These are phyloP conservation scores for Choricystis sp. DNA, from an alignment of 139 green algal genomes.

Conservation along the genomic window DNA sequence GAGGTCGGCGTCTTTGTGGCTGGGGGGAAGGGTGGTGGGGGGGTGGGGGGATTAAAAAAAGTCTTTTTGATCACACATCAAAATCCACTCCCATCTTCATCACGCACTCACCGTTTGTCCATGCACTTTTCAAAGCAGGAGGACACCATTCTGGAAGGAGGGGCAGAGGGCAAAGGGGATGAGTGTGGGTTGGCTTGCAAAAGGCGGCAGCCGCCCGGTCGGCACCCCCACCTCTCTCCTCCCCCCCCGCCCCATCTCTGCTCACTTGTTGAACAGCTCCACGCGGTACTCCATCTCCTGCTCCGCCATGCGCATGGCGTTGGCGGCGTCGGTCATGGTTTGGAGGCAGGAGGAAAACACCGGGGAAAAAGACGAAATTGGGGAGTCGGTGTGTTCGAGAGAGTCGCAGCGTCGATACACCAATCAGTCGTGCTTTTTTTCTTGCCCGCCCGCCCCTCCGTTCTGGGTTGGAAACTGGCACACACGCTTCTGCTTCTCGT, in stretches of 20 bases:
- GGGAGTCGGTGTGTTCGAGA: too few species aligned
- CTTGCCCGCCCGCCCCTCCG: not conserved
- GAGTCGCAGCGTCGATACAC: not conserved
- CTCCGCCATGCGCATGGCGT: constrained; percentile 50
- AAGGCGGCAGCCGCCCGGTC: not conserved
- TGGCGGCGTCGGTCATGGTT: constrained; percentile 3
- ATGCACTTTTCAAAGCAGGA: constrained; percentile 73
- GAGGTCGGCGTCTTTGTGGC: constrained; percentile 84
- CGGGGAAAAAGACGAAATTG: too few species aligned
- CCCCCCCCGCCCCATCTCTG: not conserved
- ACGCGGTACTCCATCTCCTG: constrained; percentile 89
- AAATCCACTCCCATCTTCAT: not conserved
- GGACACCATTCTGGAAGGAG: constrained; percentile 58
- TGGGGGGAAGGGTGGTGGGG: constrained; percentile 16
- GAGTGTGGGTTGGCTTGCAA: not conserved
- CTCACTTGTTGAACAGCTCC: constrained; percentile 77
- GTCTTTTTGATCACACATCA: not conserved
- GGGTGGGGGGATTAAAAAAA: not conserved
- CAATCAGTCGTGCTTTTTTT: too few species aligned
- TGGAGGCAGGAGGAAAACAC: too few species aligned
- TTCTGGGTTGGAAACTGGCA: too few species aligned
- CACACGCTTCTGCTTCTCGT: not conserved
- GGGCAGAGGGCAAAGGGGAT: not conserved
- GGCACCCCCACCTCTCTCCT: too few species aligned
- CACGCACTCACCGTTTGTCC: constrained; percentile 50